Conservation (phyloP, 805 yeast genomes). For the Starmerella vaccinii region DNA sequence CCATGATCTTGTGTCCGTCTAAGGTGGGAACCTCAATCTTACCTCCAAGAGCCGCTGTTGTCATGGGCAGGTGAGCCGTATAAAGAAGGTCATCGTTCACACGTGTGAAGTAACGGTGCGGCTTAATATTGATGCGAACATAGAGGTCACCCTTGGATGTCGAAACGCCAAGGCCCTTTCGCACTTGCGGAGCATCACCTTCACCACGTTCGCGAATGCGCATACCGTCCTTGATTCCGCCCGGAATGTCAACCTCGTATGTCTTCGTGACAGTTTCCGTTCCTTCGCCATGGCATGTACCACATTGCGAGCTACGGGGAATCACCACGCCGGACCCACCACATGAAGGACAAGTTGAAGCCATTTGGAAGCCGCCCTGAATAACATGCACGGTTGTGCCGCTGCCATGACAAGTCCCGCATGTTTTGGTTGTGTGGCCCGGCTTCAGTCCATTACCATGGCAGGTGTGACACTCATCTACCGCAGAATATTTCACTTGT, state of each 20-base stretch:
- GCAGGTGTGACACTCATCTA: conserved; percentile 71
- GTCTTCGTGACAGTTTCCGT: conserved; percentile 55
- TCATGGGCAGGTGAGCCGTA: conserved; percentile 66
- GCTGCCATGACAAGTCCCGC: conserved; percentile 83
- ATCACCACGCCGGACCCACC: conserved; percentile 79
- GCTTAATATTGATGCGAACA: conserved; percentile 65
- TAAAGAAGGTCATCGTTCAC: conserved; percentile 56
- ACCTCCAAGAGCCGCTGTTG: conserved; percentile 96
- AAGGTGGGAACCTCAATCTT: conserved; percentile 82
- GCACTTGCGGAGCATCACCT: conserved; percentile 79
- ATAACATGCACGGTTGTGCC: conserved; percentile 79
- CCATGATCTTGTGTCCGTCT: conserved; percentile 54
- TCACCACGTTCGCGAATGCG: conserved; percentile 74
- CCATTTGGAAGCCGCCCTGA: conserved; percentile 94
- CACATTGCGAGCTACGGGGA: conserved; percentile 58
- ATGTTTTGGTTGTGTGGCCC: conserved; percentile 65
- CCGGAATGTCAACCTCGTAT: conserved; percentile 77
- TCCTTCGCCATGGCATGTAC: conserved; percentile 81
- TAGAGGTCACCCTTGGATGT: conserved; percentile 69
- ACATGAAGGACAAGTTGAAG: conserved; percentile 81
- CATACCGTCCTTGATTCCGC: conserved; percentile 80
- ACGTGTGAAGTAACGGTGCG: conserved; percentile 62
- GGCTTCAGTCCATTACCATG: conserved; percentile 74
- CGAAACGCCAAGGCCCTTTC: conserved; percentile 59
- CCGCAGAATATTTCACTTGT: conserved; percentile 57